phyloP scores from a whole-genome alignment of 2,329 filamentous ascomycete species.

The Coniochaeta prunicola region DNA sequence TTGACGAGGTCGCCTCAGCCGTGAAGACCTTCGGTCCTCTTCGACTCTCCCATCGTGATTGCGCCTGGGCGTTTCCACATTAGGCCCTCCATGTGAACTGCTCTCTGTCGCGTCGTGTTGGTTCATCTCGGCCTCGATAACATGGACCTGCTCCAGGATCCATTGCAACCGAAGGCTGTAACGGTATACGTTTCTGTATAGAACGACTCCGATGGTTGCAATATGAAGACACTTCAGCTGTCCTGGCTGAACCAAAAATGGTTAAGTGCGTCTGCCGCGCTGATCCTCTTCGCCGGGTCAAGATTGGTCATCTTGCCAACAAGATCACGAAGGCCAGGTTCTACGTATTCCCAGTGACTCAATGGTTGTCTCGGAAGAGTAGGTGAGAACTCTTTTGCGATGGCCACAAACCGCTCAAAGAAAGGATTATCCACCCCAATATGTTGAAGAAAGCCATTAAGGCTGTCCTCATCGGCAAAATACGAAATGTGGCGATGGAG shows the following conservation, averaged over 20 bases:
- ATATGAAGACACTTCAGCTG: too few species aligned
- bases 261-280: constrained; percentile 6
- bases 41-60: too few species aligned
- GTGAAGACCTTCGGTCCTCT: too few species aligned
- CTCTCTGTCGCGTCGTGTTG: too few species aligned
- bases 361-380: background rate
- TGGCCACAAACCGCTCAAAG: background rate
- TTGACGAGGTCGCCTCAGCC: too few species aligned
- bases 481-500: constrained; percentile 10
- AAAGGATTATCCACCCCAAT: constrained; percentile 7
- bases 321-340: constrained; percentile 6
- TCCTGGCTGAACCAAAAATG: background rate
- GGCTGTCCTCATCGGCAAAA: constrained; percentile 6
- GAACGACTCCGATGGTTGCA: too few species aligned
- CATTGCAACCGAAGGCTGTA: too few species aligned
- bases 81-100: too few species aligned
- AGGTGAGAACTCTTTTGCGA: background rate
- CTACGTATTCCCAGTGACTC: background rate
- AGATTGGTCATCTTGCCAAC: constrained; percentile 9
- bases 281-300: constrained; percentile 10
- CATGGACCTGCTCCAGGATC: too few species aligned
- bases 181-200: too few species aligned
- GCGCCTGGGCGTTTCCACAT: too few species aligned
- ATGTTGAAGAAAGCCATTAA: constrained; percentile 7
- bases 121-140: too few species aligned